Conservation (phyloP, 179 eudicot genomes). For the Heliamphora pulchella region DNA sequence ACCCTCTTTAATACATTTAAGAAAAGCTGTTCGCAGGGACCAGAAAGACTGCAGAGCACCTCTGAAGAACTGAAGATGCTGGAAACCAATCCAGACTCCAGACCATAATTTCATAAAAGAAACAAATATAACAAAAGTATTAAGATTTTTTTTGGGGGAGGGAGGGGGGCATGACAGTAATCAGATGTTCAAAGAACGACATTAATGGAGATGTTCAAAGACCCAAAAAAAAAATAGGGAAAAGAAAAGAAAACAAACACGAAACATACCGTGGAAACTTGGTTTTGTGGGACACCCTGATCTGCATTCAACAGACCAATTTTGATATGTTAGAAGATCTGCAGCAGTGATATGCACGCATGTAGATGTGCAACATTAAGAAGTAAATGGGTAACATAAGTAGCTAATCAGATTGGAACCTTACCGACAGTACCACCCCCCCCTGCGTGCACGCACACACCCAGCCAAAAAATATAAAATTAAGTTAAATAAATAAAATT, state of each 20-base stretch:
- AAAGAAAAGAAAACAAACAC: slow-evolving; percentile 10
- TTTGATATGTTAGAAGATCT: slow-evolving; percentile 3
- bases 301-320: slow-evolving; percentile 40
- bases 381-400: background rate
- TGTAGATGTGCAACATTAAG: background rate
- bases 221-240: background rate
- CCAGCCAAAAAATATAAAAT: background rate
- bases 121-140: background rate
- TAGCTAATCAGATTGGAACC: background rate
- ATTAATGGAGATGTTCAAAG: background rate
- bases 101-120: background rate
- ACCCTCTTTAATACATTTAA: background rate
- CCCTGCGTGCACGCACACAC: background rate
- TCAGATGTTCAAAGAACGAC: too few relatives aligned
- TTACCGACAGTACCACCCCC: background rate
- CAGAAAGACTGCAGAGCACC: background rate
- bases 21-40: background rate
- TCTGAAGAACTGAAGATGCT: background rate
- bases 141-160: too few relatives aligned
- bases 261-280: slow-evolving; percentile 37
- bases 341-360: background rate
- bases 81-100: background rate
- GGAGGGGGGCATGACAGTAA: too few relatives aligned
- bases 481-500: background rate
- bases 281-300: slow-evolving; percentile 30